Base-by-base conservation (phyloP, 441 rosid species). In the Brassica hybrid region DNA sequence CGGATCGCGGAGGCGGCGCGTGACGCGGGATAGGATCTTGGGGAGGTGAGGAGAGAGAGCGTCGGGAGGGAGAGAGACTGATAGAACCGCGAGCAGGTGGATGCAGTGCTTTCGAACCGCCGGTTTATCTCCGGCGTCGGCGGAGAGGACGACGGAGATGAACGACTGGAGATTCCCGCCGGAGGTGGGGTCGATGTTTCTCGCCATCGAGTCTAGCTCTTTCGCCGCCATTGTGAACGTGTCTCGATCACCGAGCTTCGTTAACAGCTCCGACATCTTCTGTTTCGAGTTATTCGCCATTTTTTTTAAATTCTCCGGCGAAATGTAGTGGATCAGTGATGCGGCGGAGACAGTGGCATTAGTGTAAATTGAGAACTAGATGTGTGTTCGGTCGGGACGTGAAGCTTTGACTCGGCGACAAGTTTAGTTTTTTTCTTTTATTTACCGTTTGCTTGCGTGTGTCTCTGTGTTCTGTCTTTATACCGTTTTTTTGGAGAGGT, bases 211-310 rank as follows among this genome's bases (percentile, higher is more conserved):
- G n/a, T 89, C 88, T 2, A 94, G 94, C 88, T 94, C 97, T 0
- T 85, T 61, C 43, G 90, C 89, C 2, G 97, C 97, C 64, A 83
- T 69, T 52, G 90, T 73, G 83, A 84, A 84, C 18, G 97, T 94
- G 78, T 94, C 99, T 16, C 97, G 80, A 86, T 93, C 97, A 3
- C 96, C 86, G 41, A 94, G 93, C 85, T 94, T 94, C 1, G 86
- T 85, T 57, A 91, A 80, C 65, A 89, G 76, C 11, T 84, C 79
- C 18, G 86, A 82, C 65, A 93, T 79, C 59, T 86, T 86, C 11
- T 85, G 88, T 74, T 87, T 94, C 16, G 86, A 45, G 59, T 74
- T 82, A 12, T 83, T 90, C 60, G 88, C 84, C 94, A 90, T 90
- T 74, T 90, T 72, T 52, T 65, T 52, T 64, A 52, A 8, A 52